phyloP scores from a whole-genome alignment of 106 monocot genomes.

The Alisma plantagoaquatica region DNA sequence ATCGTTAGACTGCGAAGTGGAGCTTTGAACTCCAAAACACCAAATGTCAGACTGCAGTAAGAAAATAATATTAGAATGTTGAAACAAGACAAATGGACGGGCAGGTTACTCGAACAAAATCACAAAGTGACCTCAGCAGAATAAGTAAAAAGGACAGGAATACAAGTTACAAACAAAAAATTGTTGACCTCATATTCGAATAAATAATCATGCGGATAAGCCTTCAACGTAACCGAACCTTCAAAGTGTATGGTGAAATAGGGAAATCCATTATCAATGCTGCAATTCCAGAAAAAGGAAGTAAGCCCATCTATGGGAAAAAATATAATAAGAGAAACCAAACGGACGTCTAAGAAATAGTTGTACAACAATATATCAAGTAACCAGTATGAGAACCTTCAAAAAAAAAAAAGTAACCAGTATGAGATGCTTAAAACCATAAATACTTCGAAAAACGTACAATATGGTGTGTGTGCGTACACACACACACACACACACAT shows the following conservation, averaged over 20 bases:
- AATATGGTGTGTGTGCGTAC: too few species aligned
- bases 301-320: too few species aligned
- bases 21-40: constrained; percentile 83
- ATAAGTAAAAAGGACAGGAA: constrained; percentile 1
- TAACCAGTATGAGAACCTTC: too few species aligned
- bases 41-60: constrained; percentile 10
- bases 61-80: background rate
- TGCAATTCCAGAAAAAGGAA: too few species aligned
- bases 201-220: constrained; percentile 59
- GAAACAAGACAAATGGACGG: background rate
- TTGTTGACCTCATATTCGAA: constrained; percentile 45
- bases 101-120: background rate
- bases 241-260: constrained; percentile 45
- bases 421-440: too few species aligned
- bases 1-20: constrained; percentile 65
- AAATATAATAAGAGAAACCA: too few species aligned
- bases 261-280: constrained; percentile 56
- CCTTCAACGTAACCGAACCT: constrained; percentile 32
- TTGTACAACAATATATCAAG: too few species aligned
- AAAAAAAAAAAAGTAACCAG: too few species aligned
- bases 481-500: too few species aligned
- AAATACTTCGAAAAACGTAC: too few species aligned
- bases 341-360: too few species aligned
- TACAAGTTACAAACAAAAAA: background rate
- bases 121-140: background rate